A percentile compares a stretch with the other conserved stretches of the same genome.
phyloP scores from a whole-genome alignment of 148 eudicot species.

The Nepenthes gracilis region DNA sequence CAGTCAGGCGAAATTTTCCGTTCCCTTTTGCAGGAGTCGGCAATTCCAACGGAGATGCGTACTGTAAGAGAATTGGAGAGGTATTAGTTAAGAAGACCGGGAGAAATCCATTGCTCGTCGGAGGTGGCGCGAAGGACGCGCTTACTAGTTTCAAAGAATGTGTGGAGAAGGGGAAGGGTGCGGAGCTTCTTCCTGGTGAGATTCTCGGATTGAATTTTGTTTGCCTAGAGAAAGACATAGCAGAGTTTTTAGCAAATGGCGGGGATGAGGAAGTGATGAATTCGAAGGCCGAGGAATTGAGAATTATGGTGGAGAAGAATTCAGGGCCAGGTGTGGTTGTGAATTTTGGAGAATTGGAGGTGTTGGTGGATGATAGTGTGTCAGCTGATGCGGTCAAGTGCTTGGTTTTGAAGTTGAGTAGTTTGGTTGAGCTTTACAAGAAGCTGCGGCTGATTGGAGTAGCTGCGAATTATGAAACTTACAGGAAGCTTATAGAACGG shows the following conservation, averaged over 20 bases:
- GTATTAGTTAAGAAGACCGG: constrained; percentile 30
- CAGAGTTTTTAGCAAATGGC: constrained; percentile 18
- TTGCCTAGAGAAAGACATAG: constrained; percentile 39
- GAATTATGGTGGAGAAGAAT: constrained; percentile 16
- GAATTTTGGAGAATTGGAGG: constrained; percentile 54
- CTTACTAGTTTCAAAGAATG: constrained; percentile 22
- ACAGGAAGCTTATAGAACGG: constrained; percentile 27
- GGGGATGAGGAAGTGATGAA: constrained; percentile 22
- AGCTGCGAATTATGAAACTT: constrained; percentile 34
- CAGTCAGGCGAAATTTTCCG: constrained; percentile 14
- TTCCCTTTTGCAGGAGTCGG: constrained; percentile 19
- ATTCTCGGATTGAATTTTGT: constrained; percentile 32
- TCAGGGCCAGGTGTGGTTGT: constrained; percentile 23
- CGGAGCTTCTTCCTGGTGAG: constrained; percentile 25
- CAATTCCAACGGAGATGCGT: constrained; percentile 24
- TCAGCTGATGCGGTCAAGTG: constrained; percentile 14
- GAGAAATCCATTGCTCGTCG: constrained; percentile 59
- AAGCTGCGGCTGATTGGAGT: constrained; percentile 50
- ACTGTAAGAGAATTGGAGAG: constrained; percentile 42
- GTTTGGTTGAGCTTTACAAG: constrained; percentile 29
- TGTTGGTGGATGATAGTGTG: constrained; percentile 21
- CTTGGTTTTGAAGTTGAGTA: constrained; percentile 26
- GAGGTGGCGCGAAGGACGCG: constrained; percentile 49
- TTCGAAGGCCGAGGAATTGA: constrained; percentile 36
- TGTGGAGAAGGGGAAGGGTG: constrained; percentile 14